phyloP scores from a whole-genome alignment of 176 grass and related monocot genomes.

The Otatea glauca region DNA sequence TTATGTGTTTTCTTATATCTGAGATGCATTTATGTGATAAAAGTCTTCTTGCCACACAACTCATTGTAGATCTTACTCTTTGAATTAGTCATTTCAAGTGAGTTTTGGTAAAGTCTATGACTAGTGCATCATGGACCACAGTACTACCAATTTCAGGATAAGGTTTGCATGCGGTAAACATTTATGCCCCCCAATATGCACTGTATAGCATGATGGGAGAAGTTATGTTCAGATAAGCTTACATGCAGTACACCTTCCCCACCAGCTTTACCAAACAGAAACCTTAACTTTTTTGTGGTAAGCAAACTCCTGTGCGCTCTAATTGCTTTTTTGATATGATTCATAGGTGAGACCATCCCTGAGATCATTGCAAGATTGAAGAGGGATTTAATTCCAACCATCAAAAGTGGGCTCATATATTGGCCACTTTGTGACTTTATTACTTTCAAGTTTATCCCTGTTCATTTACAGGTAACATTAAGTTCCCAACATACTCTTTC shows the following conservation, averaged over 20 bases:
- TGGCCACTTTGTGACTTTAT: slow-evolving; percentile 97
- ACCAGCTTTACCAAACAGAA: background rate
- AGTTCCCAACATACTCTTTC: slow-evolving; percentile 28
- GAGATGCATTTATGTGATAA: slow-evolving; percentile 8
- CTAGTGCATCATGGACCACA: slow-evolving; percentile 35
- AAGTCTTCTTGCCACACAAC: slow-evolving; percentile 2
- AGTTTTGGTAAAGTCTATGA: slow-evolving; percentile 25
- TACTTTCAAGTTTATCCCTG: slow-evolving; percentile 92
- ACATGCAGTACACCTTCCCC: slow-evolving; percentile 12
- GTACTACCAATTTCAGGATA: slow-evolving; percentile 44
- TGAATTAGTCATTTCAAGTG: slow-evolving; percentile 26
- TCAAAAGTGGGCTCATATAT: slow-evolving; percentile 79
- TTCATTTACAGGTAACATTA: slow-evolving; percentile 81
- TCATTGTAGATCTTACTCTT: slow-evolving; percentile 20
- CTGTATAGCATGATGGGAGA: slow-evolving; percentile 36
- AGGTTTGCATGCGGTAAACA: slow-evolving; percentile 37
- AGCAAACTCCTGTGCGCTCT: slow-evolving; percentile 27
- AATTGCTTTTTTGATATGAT: slow-evolving; percentile 47
- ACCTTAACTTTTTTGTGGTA: slow-evolving; percentile 26
- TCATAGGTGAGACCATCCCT: slow-evolving; percentile 65
- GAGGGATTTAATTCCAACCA: slow-evolving; percentile 79
- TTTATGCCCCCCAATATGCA: slow-evolving; percentile 29
- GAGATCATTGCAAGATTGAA: slow-evolving; percentile 95
- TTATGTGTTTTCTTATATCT: background rate
- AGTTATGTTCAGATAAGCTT: slow-evolving; percentile 33